Conservation (phyloP, 306 rosid genomes). For the Malus fusca region DNA sequence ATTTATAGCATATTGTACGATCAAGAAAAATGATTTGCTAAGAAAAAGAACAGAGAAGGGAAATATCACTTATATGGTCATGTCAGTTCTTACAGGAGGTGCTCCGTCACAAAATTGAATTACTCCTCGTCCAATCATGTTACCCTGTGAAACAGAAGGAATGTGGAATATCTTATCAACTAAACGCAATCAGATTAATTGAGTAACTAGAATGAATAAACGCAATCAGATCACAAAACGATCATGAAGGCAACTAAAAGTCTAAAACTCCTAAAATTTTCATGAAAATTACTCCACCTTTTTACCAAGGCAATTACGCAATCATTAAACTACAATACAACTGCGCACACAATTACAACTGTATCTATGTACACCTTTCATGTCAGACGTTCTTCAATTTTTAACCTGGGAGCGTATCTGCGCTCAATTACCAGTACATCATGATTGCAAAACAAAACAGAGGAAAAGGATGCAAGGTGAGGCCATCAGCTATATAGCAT, state of each 20-base stretch:
- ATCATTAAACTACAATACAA: not conserved
- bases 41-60: not conserved
- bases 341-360: not conserved
- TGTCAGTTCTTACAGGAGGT: constrained; percentile 63
- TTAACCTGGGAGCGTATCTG: not conserved
- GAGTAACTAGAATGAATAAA: not conserved
- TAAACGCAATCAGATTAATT: not conserved
- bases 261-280: too few relatives aligned
- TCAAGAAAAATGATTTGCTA: not conserved
- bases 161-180: not conserved
- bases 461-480: not conserved
- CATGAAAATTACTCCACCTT: not conserved
- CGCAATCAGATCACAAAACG: not conserved
- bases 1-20: not conserved
- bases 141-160: constrained; percentile 47
- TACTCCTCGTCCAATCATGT: constrained; percentile 66
- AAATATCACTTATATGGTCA: constrained; percentile 6
- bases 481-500: not conserved
- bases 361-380: not conserved
- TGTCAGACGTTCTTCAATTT: not conserved
- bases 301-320: not conserved
- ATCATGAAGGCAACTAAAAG: not conserved
- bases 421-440: not conserved
- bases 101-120: constrained; percentile 74
- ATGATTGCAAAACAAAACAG: not conserved